Evolutionary conservation across 2,329 filamentous ascomycete genomes (phyloP).

Genomic region (Colletotrichum paranaense): DNA sequence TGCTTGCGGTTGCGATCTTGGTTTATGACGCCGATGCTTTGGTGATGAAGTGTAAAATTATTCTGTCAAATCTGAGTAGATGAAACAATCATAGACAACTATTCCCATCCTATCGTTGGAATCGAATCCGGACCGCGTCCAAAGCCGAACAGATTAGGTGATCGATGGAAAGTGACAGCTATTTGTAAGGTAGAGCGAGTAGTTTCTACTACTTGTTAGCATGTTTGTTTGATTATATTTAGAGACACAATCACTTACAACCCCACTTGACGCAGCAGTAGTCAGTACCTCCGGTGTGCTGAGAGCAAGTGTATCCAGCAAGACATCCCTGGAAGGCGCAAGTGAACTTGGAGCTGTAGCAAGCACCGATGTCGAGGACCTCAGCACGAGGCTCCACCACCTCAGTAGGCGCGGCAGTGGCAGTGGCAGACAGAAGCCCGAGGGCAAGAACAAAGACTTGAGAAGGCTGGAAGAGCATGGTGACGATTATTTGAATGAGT

Average conservation of each 20-base stretch:
- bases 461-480: conserved; percentile 8
- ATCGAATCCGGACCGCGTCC: no score
- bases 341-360: conserved; percentile 6
- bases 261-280: conserved; percentile 20
- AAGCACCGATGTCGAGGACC: conserved; percentile 3
- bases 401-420: background rate
- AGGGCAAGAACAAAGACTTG: conserved; percentile 6
- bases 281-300: background rate
- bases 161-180: background rate
- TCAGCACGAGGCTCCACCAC: background rate
- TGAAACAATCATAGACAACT: no score
- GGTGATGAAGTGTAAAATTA: no score
- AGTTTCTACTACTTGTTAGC: background rate
- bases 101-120: no score
- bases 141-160: background rate
- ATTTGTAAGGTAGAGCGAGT: background rate
- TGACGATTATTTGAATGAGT: background rate
- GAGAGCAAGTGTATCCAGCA: background rate
- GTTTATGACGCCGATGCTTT: no score
- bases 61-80: no score
- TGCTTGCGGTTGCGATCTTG: no score
- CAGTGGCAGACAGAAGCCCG: conserved; percentile 5
- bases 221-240: background rate
- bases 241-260: background rate
- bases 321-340: conserved; percentile 18